These are phyloP conservation scores for Collybia sordida DNA, from an alignment of 768 basidiomycete species.

Conservation along the genomic window DNA sequence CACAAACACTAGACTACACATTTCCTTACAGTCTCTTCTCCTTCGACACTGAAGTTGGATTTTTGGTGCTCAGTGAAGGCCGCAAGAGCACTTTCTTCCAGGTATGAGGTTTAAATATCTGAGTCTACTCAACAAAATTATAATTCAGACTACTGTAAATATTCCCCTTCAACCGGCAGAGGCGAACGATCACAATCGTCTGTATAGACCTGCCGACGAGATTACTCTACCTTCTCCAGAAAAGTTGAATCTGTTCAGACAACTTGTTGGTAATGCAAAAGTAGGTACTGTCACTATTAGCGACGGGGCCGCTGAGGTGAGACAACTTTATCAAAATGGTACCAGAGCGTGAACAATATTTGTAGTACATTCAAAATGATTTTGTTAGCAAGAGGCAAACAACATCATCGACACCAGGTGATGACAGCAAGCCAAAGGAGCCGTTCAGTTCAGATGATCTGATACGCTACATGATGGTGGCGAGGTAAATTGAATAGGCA, in stretches of 20 bases:
- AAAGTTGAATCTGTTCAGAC: slow-evolving; percentile 54
- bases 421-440: slow-evolving; percentile 30
- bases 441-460: slow-evolving; percentile 56
- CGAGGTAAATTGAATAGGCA: slow-evolving; percentile 48
- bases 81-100: slow-evolving; percentile 72
- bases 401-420: slow-evolving; percentile 17
- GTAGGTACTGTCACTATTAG: slow-evolving; percentile 52
- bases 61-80: slow-evolving; percentile 62
- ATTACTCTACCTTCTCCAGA: slow-evolving; percentile 46
- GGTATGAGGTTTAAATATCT: slow-evolving; percentile 33
- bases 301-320: slow-evolving; percentile 60
- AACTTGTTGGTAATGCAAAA: slow-evolving; percentile 61
- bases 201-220: slow-evolving; percentile 51
- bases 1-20: slow-evolving; percentile 68
- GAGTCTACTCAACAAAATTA: background rate
- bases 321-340: slow-evolving; percentile 4
- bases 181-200: slow-evolving; percentile 15
- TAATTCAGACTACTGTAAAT: slow-evolving; percentile 53
- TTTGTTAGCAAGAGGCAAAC: slow-evolving; percentile 55
- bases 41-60: slow-evolving; percentile 74
- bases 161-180: slow-evolving; percentile 43
- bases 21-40: slow-evolving; percentile 76
- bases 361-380: slow-evolving; percentile 78
- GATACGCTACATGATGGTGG: slow-evolving; percentile 64
- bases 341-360: background rate